Evolutionary conservation across 139 green algal species (phyloP).

Genomic region (Micromonas commoda): DNA sequence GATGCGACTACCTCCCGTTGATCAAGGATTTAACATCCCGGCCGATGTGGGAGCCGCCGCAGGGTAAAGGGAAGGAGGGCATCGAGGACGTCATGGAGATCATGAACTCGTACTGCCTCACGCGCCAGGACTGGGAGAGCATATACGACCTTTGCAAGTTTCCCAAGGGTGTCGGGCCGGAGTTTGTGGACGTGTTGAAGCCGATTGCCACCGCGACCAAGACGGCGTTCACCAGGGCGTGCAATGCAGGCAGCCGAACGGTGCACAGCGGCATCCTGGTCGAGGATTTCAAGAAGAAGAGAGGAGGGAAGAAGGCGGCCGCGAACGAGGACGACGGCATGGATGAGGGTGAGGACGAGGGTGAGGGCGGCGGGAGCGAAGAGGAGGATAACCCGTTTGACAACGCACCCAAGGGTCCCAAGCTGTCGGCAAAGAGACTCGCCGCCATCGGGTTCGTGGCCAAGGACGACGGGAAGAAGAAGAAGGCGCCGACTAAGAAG

Average conservation of each 20-base stretch:
- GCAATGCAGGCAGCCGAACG: slow-evolving; percentile 38
- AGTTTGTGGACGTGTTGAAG: slow-evolving; percentile 26
- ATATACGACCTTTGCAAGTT: slow-evolving; percentile 37
- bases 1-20: slow-evolving; percentile 68
- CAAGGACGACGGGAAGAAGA: slow-evolving; percentile 37
- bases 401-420: not conserved
- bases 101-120: slow-evolving; percentile 49
- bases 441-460: not conserved
- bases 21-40: slow-evolving; percentile 51
- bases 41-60: slow-evolving; percentile 57
- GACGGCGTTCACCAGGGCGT: slow-evolving; percentile 44
- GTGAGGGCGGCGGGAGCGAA: not conserved
- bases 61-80: slow-evolving; percentile 64
- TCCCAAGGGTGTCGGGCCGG: slow-evolving; percentile 34
- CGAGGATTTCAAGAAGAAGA: not conserved
- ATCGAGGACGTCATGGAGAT: slow-evolving; percentile 49
- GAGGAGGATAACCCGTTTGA: not conserved
- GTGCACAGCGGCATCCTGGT: slow-evolving; percentile 5
- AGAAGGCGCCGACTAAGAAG: slow-evolving; percentile 33
- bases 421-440: not conserved
- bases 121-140: slow-evolving; percentile 41
- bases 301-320: not conserved
- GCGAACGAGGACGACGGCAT: not conserved
- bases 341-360: slow-evolving; percentile 9
- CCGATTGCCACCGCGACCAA: slow-evolving; percentile 29